phyloP scores from a whole-genome alignment of 441 rosid species.

The Euphorbia corollata region DNA sequence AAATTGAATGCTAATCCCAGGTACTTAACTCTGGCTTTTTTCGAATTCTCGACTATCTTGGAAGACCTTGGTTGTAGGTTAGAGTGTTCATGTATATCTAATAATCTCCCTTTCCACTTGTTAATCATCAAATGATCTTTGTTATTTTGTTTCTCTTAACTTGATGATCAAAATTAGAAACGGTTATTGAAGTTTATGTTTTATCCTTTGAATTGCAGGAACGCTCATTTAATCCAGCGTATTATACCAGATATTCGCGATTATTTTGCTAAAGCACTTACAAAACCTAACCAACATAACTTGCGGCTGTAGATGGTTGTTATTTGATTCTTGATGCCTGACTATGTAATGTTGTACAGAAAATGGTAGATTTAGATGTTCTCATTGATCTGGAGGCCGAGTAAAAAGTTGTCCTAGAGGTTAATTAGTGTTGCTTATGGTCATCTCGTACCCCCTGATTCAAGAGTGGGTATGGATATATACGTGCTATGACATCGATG shows the following conservation, averaged over 20 bases:
- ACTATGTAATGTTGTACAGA: constrained; percentile 46
- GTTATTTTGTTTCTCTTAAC: neutral
- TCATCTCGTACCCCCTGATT: constrained; percentile 18
- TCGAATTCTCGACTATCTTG: neutral
- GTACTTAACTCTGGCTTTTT: constrained; percentile 28
- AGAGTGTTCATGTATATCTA: neutral
- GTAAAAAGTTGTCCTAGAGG: constrained; percentile 22
- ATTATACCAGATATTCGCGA: constrained; percentile 73
- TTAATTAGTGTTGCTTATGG: constrained; percentile 24
- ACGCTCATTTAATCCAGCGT: constrained; percentile 62
- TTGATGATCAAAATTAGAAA: neutral
- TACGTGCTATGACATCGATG: constrained; percentile 10
- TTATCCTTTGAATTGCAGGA: constrained; percentile 48
- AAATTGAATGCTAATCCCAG: constrained; percentile 68
- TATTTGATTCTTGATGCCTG: constrained; percentile 34
- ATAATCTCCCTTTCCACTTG: neutral
- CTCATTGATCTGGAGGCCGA: constrained; percentile 25
- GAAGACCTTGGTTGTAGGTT: neutral
- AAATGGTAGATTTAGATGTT: constrained; percentile 31
- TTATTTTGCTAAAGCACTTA: constrained; percentile 69
- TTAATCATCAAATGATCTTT: no score
- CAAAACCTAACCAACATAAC: constrained; percentile 57
- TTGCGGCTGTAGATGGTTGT: constrained; percentile 44
- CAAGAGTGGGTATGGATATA: constrained; percentile 20
- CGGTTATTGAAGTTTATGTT: neutral